Evolutionary conservation across 129 eudicot species (phyloP).

Genomic region (Scalesia atractyloides): DNA sequence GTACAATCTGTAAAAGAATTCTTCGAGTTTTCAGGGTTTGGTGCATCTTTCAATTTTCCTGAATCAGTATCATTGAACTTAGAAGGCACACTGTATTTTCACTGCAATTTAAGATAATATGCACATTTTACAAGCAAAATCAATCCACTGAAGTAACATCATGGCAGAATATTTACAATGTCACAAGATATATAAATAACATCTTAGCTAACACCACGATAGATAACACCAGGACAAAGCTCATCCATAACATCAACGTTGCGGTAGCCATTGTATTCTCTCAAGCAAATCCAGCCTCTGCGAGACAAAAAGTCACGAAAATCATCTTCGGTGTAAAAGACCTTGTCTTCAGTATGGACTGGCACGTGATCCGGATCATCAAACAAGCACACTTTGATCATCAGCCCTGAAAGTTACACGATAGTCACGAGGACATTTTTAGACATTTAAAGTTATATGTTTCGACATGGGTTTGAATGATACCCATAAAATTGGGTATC

Average conservation of each 20-base stretch:
- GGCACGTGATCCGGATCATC: slow-evolving; percentile 75
- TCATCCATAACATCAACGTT: slow-evolving; percentile 70
- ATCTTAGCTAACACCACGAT: slow-evolving; percentile 56
- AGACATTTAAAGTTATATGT: background rate
- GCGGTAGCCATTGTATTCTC: slow-evolving; percentile 63
- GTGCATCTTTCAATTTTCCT: background rate
- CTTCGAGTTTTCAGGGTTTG: slow-evolving; percentile 16
- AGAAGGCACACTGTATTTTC: background rate
- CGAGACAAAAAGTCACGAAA: slow-evolving; percentile 74
- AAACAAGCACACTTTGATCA: slow-evolving; percentile 69
- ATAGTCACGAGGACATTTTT: background rate
- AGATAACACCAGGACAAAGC: slow-evolving; percentile 80
- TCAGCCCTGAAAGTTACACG: slow-evolving; percentile 49
- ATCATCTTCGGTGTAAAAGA: slow-evolving; percentile 85
- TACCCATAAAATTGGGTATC: background rate
- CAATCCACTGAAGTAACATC: slow-evolving; percentile 17
- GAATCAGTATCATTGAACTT: background rate
- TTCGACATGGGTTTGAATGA: background rate
- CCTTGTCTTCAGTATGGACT: slow-evolving; percentile 82
- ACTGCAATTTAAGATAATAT: background rate
- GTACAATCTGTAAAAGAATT: background rate
- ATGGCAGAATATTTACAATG: slow-evolving; percentile 16
- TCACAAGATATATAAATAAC: background rate
- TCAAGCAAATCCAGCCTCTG: slow-evolving; percentile 78
- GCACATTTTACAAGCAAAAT: slow-evolving; percentile 5